Base-by-base conservation (phyloP, 805 yeast species). In the Saturnispora diversa region DNA sequence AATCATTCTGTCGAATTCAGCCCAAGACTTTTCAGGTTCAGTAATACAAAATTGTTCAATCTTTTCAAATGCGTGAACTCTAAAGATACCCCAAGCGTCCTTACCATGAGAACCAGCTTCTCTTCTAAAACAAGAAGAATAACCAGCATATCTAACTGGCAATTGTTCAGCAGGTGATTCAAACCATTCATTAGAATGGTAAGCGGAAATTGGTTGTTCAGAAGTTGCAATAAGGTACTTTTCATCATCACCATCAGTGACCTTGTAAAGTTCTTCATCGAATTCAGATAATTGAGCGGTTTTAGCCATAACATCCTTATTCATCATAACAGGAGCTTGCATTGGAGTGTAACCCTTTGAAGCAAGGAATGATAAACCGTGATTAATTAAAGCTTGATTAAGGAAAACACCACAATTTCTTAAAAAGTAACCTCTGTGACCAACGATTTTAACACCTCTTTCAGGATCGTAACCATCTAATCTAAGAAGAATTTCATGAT, bases 261-360 rank as follows among this genome's bases (percentile, higher is more conserved):
- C 97, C 69, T 92, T 92, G 72, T 92, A 92, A 57, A 92, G 74
- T 67, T 92, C 98, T 72, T 92, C 98, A 64, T 92, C 98, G 55
- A 92, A 92, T 60, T 92, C 88, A 27, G 97, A 87, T 62, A 92
- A 78, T 69, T 92, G 98, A 7, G 98, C 98, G 52, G 98, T 92
- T 68, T 85, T 88, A 53, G 97, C 97, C 98, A 92, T 92, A 43
- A 87, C 94, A 44, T 92, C 97, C 69, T 92, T 92, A 78, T 92
- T 92, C 96, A 92, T 86, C 98, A 92, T 92, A 33, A 90, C 96
- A 44, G 98, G 98, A 12, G 98, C 94, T 71, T 92, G 98, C 64
- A 92, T 72, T 48, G 97, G 95, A 41, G 72, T 70, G 71, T 86
- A 92, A 38, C 80, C 87, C 53, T 80, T 76, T 15, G 43, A 24